phyloP scores from a whole-genome alignment of 257 asterid genomes.

The Cinchona pubescens region DNA sequence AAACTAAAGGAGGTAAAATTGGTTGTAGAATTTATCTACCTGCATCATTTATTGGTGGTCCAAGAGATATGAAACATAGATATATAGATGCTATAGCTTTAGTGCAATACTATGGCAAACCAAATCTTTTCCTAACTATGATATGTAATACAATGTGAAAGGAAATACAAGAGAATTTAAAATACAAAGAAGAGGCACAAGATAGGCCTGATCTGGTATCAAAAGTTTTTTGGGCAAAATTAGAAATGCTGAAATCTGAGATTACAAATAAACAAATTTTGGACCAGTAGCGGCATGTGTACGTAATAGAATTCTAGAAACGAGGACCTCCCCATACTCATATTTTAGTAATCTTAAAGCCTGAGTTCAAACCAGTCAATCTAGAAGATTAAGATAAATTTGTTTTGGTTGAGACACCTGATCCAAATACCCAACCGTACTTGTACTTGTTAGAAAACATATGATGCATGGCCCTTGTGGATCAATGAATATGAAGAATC shows the following conservation, averaged over 20 bases:
- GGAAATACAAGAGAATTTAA: background rate
- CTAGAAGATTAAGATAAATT: background rate
- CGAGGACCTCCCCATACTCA: slow-evolving; percentile 1
- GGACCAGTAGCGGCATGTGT: background rate
- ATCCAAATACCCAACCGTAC: background rate
- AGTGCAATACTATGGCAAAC: slow-evolving; percentile 1
- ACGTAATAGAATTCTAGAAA: slow-evolving; percentile 11
- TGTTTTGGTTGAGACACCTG: background rate
- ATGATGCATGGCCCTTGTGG: slow-evolving; percentile 20
- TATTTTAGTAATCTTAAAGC: background rate
- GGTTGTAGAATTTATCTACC: background rate
- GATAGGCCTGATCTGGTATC: background rate
- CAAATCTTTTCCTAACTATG: background rate
- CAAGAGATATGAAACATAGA: background rate
- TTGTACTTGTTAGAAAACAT: background rate
- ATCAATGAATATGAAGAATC: background rate
- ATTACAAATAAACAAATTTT: background rate
- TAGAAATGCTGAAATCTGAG: background rate
- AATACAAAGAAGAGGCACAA: background rate
- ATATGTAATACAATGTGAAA: background rate
- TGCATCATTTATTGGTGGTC: slow-evolving; percentile 1
- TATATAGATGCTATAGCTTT: background rate
- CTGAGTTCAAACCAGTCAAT: background rate
- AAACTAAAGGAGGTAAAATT: background rate
- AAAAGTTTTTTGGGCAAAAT: background rate